Percentiles rank a stretch among this genome's conserved stretches.
Evolutionary conservation across 306 rosid genomes (phyloP).

Genomic region (Casuarina cunninghamiana): DNA sequence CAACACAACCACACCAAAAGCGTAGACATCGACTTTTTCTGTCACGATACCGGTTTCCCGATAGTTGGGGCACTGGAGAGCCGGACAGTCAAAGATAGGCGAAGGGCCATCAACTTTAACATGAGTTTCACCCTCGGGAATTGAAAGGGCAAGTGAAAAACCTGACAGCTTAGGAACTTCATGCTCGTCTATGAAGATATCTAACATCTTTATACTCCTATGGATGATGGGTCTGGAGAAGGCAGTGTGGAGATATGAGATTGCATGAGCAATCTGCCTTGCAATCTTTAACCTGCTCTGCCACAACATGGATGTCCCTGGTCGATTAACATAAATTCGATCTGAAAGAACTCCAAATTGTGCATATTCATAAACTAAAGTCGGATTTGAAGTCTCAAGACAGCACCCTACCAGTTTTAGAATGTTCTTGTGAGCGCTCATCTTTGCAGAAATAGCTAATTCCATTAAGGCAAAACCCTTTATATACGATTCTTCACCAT

Average conservation of each 20-base stretch:
- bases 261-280: no score
- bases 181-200: not conserved
- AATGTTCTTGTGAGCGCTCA: not conserved
- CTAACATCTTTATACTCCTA: no score
- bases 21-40: constrained; percentile 13
- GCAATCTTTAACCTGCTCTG: no score
- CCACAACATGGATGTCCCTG: no score
- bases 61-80: not conserved
- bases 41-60: not conserved
- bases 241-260: no score
- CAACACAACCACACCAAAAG: not conserved
- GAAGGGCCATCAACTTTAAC: not conserved
- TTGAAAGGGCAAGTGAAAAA: constrained; percentile 12
- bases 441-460: not conserved
- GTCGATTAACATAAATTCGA: not conserved
- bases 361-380: not conserved
- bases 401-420: not conserved
- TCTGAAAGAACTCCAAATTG: not conserved
- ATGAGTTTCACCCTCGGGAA: constrained; percentile 8
- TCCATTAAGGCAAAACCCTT: not conserved
- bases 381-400: not conserved
- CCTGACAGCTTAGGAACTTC: not conserved
- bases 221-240: no score
- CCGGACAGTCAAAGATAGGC: not conserved
- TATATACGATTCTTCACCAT: no score